Conservation (phyloP, 495 filamentous ascomycete genomes). For the Evansstolkia leycettana region DNA sequence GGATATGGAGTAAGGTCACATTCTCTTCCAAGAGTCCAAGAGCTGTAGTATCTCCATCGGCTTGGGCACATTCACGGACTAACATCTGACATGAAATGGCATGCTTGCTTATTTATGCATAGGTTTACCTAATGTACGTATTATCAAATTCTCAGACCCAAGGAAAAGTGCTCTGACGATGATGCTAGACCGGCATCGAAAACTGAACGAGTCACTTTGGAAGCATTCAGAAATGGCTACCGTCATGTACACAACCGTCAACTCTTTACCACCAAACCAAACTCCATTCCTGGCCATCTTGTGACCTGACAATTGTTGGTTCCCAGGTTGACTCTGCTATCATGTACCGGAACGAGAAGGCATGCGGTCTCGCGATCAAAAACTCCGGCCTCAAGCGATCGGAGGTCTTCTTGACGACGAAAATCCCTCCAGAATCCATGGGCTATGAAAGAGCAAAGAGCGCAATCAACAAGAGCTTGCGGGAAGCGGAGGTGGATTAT, state of each 20-base stretch:
- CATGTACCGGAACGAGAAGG: slow-evolving; percentile 50
- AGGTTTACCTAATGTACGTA: neutral
- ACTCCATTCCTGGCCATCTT: slow-evolving; percentile 4
- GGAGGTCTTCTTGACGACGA: slow-evolving; percentile 58
- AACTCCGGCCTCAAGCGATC: slow-evolving; percentile 34
- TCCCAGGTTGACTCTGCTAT: slow-evolving; percentile 58
- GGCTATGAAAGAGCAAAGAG: slow-evolving; percentile 43
- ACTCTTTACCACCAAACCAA: neutral
- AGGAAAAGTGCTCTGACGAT: neutral
- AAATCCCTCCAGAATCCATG: slow-evolving; percentile 41
- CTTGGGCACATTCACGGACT: too few species aligned
- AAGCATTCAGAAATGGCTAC: slow-evolving; percentile 55
- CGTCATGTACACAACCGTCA: slow-evolving; percentile 38
- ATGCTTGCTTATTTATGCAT: too few species aligned
- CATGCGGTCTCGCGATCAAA: slow-evolving; percentile 44
- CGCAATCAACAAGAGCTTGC: slow-evolving; percentile 43
- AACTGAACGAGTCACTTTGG: slow-evolving; percentile 12
- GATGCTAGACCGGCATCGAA: slow-evolving; percentile 2
- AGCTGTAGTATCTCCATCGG: too few species aligned
- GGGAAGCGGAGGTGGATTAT: slow-evolving; percentile 42
- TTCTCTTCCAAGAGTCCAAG: too few species aligned
- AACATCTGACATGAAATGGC: too few species aligned
- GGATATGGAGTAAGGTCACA: slow-evolving; percentile 1
- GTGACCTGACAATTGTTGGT: too few species aligned
- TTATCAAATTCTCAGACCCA: neutral